Evolutionary conservation across 2,329 filamentous ascomycete genomes (phyloP), one percentile per base, ranked within the genome.

Genomic region (Rugonectria rugulosa): DNA sequence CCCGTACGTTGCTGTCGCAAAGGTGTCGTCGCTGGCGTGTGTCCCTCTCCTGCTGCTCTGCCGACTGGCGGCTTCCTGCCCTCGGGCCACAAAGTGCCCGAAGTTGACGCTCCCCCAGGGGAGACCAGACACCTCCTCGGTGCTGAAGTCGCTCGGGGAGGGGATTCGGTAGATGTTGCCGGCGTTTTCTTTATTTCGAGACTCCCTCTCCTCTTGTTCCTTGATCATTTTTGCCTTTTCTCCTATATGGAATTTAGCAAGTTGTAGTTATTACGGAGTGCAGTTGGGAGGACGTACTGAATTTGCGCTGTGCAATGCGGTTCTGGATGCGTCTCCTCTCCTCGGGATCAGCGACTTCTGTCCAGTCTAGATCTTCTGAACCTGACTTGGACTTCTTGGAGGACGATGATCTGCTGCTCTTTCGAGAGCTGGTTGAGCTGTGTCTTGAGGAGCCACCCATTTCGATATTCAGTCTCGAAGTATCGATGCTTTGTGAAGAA

Each of bases 261-360:
- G 26, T 17, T 6, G 4, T 10, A 14, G 19, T n/a, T n/a, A n/a
- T n/a, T 15, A 20, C 20, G 11, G 9, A 23, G 11, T 3, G 2
- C n/a, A 19, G n/a, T 5, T 19, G 17, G 3, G 15, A 34, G 6
- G 12, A 65, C 87, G 68, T 81, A 92, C 89, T 82, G 64, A 91
- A 92, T 66, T 91, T 91, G 62, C 89, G 81, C 67, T 92, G 89
- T 2, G 89, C 89, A 57, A 91, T 83, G 49, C 88, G 83, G 70
- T 92, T 92, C 70, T 92, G 89, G 45, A 92, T 88, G 57, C 88
- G 86, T 59, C 89, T 80, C 68, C 89, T 81, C 74, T 91, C 87
- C 57, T 86, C 86, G 0, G 88, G 87, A 63, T 92, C 88, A 6
- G 82, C 83, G 37, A 92, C 81, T 1, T 87, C 82, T 23, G 83